A percentile compares a stretch with the other conserved stretches of the same genome.
Evolutionary conservation across 2,329 filamentous ascomycete genomes (phyloP).

Genomic region (Exophiala calicioides): DNA sequence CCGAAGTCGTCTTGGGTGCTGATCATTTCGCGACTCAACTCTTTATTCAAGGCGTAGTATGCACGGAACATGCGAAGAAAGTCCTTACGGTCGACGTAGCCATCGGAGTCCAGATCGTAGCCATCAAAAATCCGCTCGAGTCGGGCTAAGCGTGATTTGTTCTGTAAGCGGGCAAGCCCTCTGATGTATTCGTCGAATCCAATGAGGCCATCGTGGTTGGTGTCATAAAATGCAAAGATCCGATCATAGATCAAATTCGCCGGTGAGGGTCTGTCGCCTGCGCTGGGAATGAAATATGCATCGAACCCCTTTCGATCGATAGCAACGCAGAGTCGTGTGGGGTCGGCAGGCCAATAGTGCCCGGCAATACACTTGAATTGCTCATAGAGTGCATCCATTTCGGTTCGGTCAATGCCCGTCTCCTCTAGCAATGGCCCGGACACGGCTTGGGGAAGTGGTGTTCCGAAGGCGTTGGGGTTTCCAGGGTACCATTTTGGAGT

Average conservation of each 20-base stretch:
- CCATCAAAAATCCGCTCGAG: conserved; percentile 77
- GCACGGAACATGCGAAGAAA: conserved; percentile 89
- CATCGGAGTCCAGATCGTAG: conserved; percentile 88
- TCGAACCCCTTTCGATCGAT: conserved; percentile 95
- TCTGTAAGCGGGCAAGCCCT: conserved; percentile 69
- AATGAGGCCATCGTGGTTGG: conserved; percentile 83
- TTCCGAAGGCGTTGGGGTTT: conserved; percentile 71
- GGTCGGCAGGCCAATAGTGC: conserved; percentile 78
- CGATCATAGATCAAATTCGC: conserved; percentile 93
- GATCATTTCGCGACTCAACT: conserved; percentile 82
- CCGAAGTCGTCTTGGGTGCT: conserved; percentile 76
- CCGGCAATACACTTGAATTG: conserved; percentile 95
- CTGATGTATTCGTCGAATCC: conserved; percentile 89
- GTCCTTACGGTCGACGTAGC: conserved; percentile 80
- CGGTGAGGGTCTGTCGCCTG: conserved; percentile 71
- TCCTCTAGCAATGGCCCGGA: conserved; percentile 69
- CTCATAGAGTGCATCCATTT: conserved; percentile 92
- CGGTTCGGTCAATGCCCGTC: conserved; percentile 78
- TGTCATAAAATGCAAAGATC: conserved; percentile 96
- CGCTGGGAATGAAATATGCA: conserved; percentile 82
- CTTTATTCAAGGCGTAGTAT: conserved; percentile 86
- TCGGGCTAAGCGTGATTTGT: conserved; percentile 62
- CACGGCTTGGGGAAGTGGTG: conserved; percentile 66
- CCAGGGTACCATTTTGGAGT: conserved; percentile 87
- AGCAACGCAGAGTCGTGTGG: conserved; percentile 72